Evolutionary conservation across 495 filamentous ascomycete genomes (phyloP).

Genomic region (Chaetomium cochliodes): DNA sequence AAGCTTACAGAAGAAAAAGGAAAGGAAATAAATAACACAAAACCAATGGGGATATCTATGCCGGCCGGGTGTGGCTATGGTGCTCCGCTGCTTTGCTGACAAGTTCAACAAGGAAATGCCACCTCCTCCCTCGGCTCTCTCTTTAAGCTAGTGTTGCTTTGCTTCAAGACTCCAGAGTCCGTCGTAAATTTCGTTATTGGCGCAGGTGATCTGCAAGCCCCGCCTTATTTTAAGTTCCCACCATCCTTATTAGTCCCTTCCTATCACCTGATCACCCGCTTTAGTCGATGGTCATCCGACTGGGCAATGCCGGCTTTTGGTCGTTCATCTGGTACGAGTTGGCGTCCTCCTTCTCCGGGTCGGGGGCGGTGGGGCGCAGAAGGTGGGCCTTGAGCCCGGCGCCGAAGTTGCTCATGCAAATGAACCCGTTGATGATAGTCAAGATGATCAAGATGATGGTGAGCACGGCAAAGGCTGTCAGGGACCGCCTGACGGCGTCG

Average conservation of each 20-base stretch:
- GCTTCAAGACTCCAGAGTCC: slow-evolving; percentile 16
- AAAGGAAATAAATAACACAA: slow-evolving; percentile 2
- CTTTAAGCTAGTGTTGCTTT: neutral
- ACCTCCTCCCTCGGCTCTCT: neutral
- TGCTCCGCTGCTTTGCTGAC: neutral
- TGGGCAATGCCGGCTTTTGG: slow-evolving; percentile 59
- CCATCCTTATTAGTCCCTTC: neutral
- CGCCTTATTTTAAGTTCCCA: neutral
- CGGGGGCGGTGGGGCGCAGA: slow-evolving; percentile 57
- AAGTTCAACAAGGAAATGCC: slow-evolving; percentile 7
- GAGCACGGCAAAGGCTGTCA: slow-evolving; percentile 92
- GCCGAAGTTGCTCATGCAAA: slow-evolving; percentile 88
- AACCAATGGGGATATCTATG: slow-evolving; percentile 11
- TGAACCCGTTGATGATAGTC: slow-evolving; percentile 83
- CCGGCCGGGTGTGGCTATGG: neutral
- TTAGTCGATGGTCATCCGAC: slow-evolving; percentile 89
- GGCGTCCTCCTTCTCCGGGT: slow-evolving; percentile 68
- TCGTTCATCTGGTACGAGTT: slow-evolving; percentile 67
- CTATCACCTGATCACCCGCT: slow-evolving; percentile 12
- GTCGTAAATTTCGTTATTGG: slow-evolving; percentile 25
- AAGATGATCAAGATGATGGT: slow-evolving; percentile 83
- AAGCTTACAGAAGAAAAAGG: slow-evolving; percentile 9
- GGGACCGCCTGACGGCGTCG: slow-evolving; percentile 66
- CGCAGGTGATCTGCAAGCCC: neutral
- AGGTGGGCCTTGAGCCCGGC: slow-evolving; percentile 88